phyloP scores from a whole-genome alignment of 768 basidiomycete genomes.

The Coprinellus micaceus region DNA sequence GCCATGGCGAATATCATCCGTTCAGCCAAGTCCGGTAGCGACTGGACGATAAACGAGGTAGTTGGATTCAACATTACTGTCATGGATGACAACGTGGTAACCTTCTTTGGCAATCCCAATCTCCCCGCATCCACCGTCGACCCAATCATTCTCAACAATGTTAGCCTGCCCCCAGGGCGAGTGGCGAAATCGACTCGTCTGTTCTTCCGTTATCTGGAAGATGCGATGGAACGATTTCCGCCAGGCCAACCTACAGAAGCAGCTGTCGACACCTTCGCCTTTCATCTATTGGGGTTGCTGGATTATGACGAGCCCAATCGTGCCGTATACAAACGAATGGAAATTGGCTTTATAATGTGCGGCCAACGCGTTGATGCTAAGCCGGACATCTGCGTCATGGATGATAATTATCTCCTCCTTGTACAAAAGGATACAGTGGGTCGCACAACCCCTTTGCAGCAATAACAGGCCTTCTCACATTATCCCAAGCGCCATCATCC shows the following conservation, averaged over 20 bases:
- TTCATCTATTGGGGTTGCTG: not conserved
- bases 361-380: not conserved
- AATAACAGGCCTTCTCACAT: not conserved
- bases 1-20: no score
- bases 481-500: not conserved
- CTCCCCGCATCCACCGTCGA: not conserved
- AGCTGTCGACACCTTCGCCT: not conserved
- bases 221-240: not conserved
- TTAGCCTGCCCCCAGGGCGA: not conserved
- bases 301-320: not conserved
- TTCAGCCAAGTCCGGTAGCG: no score
- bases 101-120: not conserved
- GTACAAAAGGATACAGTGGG: not conserved
- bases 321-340: not conserved
- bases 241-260: not conserved
- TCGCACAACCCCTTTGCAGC: not conserved
- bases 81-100: not conserved
- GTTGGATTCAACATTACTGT: not conserved
- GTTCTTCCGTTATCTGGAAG: not conserved
- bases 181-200: not conserved
- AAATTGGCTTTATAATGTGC: not conserved
- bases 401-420: not conserved
- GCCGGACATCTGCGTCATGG: not conserved
- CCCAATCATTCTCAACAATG: not conserved
- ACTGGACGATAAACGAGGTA: conserved; percentile 26